phyloP scores from a whole-genome alignment of 2,329 filamentous ascomycete genomes.

The Calonectria multiphialidica region DNA sequence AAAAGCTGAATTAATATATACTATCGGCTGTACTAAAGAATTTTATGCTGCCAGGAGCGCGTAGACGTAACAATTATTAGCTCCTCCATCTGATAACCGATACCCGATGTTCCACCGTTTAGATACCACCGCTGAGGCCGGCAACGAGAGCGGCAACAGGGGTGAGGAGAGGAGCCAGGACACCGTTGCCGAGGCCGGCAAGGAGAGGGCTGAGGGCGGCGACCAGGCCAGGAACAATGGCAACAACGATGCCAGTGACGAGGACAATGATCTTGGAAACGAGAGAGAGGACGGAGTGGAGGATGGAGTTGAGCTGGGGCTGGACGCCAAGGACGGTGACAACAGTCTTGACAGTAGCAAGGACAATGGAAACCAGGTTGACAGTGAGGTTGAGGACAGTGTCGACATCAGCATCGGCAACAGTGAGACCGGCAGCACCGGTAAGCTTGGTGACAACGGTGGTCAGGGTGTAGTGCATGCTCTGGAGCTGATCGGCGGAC shows the following conservation, averaged over 20 bases:
- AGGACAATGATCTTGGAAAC: constrained; percentile 20
- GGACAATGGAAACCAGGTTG: constrained; percentile 35
- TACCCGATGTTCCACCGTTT: background rate
- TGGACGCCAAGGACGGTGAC: background rate
- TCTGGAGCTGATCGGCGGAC: background rate
- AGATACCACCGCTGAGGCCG: constrained; percentile 16
- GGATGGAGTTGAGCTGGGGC: background rate
- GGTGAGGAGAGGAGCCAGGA: constrained; percentile 41
- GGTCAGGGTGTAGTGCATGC: background rate
- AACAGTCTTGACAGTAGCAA: constrained; percentile 29
- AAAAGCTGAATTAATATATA: background rate
- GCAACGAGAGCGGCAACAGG: constrained; percentile 35
- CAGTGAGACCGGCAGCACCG: constrained; percentile 23
- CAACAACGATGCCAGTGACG: constrained; percentile 32
- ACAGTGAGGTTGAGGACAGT: constrained; percentile 34
- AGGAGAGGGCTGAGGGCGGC: constrained; percentile 39
- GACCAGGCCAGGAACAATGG: constrained; percentile 35
- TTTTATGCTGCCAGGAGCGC: background rate
- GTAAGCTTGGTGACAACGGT: background rate
- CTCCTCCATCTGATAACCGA: background rate
- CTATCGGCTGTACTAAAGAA: background rate
- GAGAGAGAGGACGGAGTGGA: background rate
- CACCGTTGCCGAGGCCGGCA: constrained; percentile 34
- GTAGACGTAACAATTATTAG: background rate
- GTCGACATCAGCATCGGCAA: constrained; percentile 29